Percentiles rank a stretch among this genome's conserved stretches.
phyloP scores from a whole-genome alignment of 768 basidiomycete species.

The Leccinum pellstonianum region DNA sequence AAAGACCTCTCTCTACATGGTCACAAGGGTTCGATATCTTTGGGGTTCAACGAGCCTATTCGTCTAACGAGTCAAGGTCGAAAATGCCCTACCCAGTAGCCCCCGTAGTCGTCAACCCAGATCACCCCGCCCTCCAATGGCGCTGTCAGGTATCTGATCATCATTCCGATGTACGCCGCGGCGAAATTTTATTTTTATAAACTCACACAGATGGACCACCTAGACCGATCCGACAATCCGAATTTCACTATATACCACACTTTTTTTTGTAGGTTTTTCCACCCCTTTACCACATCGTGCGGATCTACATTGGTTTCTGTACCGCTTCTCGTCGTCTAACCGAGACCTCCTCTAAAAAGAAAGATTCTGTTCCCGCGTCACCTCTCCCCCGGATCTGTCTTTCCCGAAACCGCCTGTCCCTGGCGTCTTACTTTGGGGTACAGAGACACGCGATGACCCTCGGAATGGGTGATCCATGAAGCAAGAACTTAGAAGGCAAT shows the following conservation, averaged over 20 bases:
- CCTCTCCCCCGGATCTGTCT: background rate
- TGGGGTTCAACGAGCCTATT: background rate
- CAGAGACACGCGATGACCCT: background rate
- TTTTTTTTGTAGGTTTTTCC: background rate
- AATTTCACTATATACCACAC: background rate
- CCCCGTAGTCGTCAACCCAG: background rate
- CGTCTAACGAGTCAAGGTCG: background rate
- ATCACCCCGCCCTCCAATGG: constrained; percentile 1
- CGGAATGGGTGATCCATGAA: background rate
- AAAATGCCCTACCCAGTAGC: background rate
- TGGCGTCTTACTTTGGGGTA: background rate
- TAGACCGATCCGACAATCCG: background rate
- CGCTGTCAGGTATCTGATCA: background rate
- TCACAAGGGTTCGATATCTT: background rate
- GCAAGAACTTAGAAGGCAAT: background rate
- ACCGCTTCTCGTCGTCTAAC: background rate
- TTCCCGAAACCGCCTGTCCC: background rate
- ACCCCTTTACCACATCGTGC: constrained; percentile 1
- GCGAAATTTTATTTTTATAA: background rate
- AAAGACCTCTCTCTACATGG: background rate
- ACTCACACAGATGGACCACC: background rate
- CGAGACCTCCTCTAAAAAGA: background rate
- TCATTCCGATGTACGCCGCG: background rate
- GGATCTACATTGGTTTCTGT: background rate
- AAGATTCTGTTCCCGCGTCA: background rate